Percentiles rank a stretch among this genome's conserved stretches.
Conservation (phyloP, 106 monocot genomes). For the Alisma plantagoaquatica region DNA sequence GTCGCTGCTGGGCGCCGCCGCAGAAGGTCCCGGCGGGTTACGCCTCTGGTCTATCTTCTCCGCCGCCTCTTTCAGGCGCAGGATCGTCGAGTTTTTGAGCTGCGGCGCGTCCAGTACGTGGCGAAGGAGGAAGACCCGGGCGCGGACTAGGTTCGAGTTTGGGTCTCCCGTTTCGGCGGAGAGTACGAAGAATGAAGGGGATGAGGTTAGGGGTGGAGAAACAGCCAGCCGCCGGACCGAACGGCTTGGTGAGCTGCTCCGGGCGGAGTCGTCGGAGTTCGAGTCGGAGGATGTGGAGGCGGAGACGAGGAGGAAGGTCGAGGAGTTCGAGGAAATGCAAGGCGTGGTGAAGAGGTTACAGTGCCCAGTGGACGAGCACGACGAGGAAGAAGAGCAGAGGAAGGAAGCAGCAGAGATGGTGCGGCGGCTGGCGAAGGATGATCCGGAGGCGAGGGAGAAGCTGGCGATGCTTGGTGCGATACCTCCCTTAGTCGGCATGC, state of each 20-base stretch:
- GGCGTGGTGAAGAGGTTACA: slow-evolving; percentile 29
- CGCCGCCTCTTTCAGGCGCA: slow-evolving; percentile 34
- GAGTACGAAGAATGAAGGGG: not conserved
- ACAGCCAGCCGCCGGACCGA: slow-evolving; percentile 28
- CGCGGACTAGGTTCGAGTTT: too few species aligned
- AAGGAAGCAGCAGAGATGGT: slow-evolving; percentile 42
- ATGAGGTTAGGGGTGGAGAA: slow-evolving; percentile 39
- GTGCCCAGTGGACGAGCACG: not conserved
- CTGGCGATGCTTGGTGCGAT: slow-evolving; percentile 69
- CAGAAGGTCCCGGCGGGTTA: slow-evolving; percentile 4
- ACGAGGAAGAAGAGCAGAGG: not conserved
- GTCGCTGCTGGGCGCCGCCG: not conserved
- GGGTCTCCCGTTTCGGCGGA: not conserved
- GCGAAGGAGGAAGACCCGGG: too few species aligned
- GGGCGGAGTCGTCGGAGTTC: slow-evolving; percentile 22
- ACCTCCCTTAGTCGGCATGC: slow-evolving; percentile 49
- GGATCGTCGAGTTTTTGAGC: slow-evolving; percentile 30
- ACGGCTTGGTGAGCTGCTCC: too few species aligned
- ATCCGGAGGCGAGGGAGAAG: slow-evolving; percentile 43
- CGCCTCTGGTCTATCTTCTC: slow-evolving; percentile 33
- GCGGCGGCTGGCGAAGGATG: slow-evolving; percentile 52
- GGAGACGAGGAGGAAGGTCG: slow-evolving; percentile 31
- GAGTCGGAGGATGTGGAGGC: slow-evolving; percentile 13
- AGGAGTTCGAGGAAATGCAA: slow-evolving; percentile 36
- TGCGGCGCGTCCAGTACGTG: slow-evolving; percentile 38